phyloP scores from a whole-genome alignment of 2,329 filamentous ascomycete genomes.

The Penicillium sp. region DNA sequence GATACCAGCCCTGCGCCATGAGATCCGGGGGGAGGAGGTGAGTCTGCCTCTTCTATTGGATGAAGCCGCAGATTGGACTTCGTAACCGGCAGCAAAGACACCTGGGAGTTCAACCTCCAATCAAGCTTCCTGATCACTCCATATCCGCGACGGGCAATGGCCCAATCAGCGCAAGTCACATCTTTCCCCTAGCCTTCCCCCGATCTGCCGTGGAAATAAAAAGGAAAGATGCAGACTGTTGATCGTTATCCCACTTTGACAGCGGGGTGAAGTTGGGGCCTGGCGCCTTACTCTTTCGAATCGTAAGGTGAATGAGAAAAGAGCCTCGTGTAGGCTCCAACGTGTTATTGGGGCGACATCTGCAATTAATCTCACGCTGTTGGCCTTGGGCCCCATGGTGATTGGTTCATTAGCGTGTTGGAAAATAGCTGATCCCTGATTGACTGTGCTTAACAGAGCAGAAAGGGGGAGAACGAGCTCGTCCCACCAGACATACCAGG shows the following conservation, averaged over 20 bases:
- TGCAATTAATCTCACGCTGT: not conserved
- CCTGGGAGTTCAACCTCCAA: not conserved
- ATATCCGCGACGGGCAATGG: not conserved
- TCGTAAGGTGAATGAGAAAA: not conserved
- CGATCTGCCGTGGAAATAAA: not conserved
- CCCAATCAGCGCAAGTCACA: not conserved
- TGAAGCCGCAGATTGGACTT: not conserved
- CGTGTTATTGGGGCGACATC: not conserved
- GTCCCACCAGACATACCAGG: conserved; percentile 1
- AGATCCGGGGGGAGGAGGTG: not conserved
- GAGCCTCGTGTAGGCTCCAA: not conserved
- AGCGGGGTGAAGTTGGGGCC: not conserved
- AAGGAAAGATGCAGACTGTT: not conserved
- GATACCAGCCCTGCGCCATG: not conserved
- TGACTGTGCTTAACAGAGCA: not conserved
- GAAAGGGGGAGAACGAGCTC: not conserved
- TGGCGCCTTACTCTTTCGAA: not conserved
- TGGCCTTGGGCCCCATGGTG: not conserved
- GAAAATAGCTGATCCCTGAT: not conserved
- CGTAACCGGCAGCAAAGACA: not conserved
- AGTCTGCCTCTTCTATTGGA: not conserved
- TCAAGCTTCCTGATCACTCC: not conserved
- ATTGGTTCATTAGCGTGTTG: not conserved
- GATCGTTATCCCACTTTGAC: not conserved
- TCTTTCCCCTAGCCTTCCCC: not conserved